Evolutionary conservation across 2,329 filamentous ascomycete species (phyloP).

Genomic region (Thermomyces lanuginosus): DNA sequence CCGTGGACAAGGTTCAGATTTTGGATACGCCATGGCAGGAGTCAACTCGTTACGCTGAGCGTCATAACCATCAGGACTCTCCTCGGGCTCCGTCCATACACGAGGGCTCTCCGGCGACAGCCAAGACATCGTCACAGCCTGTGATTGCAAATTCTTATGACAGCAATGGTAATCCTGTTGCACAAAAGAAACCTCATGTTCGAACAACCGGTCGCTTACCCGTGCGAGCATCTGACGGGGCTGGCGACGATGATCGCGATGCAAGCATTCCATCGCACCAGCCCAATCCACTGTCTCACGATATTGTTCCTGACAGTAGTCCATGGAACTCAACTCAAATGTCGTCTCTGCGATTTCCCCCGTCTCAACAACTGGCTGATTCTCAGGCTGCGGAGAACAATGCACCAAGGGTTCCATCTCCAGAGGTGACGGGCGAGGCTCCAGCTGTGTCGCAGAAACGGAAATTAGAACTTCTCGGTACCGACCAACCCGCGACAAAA

Average conservation of each 20-base stretch:
- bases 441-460: constrained; percentile 1
- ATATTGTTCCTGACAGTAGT: constrained; percentile 4
- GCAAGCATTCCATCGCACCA: constrained; percentile 4
- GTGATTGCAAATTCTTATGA: constrained; percentile 19
- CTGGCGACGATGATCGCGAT: constrained; percentile 1
- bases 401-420: not conserved
- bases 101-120: constrained; percentile 10
- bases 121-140: constrained; percentile 19
- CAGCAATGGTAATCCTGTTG: constrained; percentile 8
- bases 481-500: too few species aligned
- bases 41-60: constrained; percentile 4
- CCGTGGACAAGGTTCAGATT: constrained; percentile 16
- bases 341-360: too few species aligned
- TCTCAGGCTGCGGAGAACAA: not conserved
- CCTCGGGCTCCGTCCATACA: constrained; percentile 1
- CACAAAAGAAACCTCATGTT: not conserved
- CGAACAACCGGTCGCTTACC: constrained; percentile 1
- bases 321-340: too few species aligned
- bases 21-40: constrained; percentile 14
- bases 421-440: not conserved
- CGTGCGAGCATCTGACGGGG: constrained; percentile 3
- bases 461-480: constrained; percentile 1
- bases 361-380: not conserved
- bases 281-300: constrained; percentile 4
- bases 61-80: not conserved